Percentiles rank a stretch among this genome's conserved stretches.
Evolutionary conservation across 176 grass and related monocot species (phyloP).

Genomic region (Lolium rigidum): DNA sequence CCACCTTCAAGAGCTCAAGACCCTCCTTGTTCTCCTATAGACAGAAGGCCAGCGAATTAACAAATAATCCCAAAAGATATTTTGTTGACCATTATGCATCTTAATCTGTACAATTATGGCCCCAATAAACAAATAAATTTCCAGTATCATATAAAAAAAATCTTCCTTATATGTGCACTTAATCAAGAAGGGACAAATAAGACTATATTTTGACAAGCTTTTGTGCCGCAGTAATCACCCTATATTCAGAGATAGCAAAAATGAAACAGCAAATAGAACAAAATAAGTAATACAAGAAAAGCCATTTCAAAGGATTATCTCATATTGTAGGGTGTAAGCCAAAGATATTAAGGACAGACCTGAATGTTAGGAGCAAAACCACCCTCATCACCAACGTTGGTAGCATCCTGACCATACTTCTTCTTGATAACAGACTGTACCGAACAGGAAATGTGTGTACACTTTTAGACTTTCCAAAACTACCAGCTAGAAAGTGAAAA

Average conservation of each 20-base stretch:
- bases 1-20: constrained; percentile 94
- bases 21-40: constrained; percentile 94
- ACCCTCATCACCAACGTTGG: constrained; percentile 98
- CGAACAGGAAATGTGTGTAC: no score
- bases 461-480: background rate
- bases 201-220: background rate
- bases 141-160: no score
- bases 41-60: background rate
- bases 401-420: constrained; percentile 98
- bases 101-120: no score
- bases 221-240: background rate
- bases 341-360: constrained; percentile 44
- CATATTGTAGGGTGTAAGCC: background rate
- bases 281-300: no score
- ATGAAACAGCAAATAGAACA: background rate
- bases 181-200: background rate
- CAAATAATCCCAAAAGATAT: background rate
- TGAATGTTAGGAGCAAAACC: constrained; percentile 99
- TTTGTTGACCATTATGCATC: background rate
- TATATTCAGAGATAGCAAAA: background rate
- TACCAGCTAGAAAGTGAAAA: background rate
- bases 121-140: no score
- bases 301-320: background rate
- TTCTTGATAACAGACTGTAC: constrained; percentile 94
- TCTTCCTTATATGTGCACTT: background rate